Evolutionary conservation across 169 alveolate species (phyloP), one percentile per base, ranked within the genome.

Genomic region (Cryptosporidium andersoni): DNA sequence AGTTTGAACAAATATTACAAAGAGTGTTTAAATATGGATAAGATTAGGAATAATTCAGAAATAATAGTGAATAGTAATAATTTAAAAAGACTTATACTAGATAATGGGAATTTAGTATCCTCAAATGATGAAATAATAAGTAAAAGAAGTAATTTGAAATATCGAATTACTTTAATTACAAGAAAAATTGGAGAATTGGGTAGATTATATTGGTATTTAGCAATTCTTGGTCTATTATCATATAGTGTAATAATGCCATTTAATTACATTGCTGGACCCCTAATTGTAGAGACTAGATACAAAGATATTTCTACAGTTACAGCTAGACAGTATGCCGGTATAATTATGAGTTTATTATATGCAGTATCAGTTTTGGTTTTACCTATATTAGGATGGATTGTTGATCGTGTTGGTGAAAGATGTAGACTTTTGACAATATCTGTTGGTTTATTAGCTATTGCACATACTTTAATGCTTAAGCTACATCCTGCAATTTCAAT

Each of bases 391-490:
- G 85, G 85, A 6, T 74, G 85, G 74, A 74, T 74, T 42, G 85
- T 74, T 45, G 85, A 74, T 60, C 85, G 85, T 60, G 85, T 74
- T 60, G 68, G 85, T 16, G 85, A 74, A 48, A 74, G 85, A 49
- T 74, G 85, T 36, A 74, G 55, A 49, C 40, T 74, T 8, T 51
- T 74, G 25, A 74, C 85, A 0, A 74, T 74, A 48, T 74, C 85
- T 14, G 85, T 74, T 60, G 85, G 85, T 12, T 47, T 74, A 36
- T 47, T 74, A 36, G 68, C 85, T 3, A 52, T 74, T 6, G 85
- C 85, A 2, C 85, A 74, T 34, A 60, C 85, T 8, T 45, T 74
- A 49, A 74, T 74, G 85, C 62, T 74, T 16, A 74, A 74, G 34
- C 52, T 74, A 42, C 85, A 74, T 60, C 85, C 85, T 9, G 85